A percentile compares a stretch with the other conserved stretches of the same genome.
These are phyloP conservation scores for Camellia japonica DNA, from an alignment of 148 eudicot genomes.

Conservation along the genomic window DNA sequence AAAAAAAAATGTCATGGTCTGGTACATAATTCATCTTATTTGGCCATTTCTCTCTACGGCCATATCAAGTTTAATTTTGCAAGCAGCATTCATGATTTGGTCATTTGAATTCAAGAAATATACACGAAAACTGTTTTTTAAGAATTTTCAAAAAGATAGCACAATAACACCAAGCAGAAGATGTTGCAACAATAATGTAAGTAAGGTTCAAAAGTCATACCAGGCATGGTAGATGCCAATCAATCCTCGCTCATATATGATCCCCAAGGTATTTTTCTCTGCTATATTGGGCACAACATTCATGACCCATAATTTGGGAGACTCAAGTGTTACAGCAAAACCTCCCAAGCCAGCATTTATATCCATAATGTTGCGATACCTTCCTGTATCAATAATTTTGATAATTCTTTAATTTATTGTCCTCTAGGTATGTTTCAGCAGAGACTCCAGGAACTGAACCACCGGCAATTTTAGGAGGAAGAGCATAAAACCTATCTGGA, in stretches of 20 bases:
- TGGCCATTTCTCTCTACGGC: no score
- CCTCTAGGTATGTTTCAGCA: conserved; percentile 29
- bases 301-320: conserved; percentile 44
- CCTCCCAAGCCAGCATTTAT: conserved; percentile 48
- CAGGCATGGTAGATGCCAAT: conserved; percentile 52
- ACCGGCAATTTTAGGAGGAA: conserved; percentile 37
- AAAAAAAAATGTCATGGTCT: no score
- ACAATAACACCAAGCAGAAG: no score
- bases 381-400: conserved; percentile 33
- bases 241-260: conserved; percentile 37
- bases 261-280: conserved; percentile 32
- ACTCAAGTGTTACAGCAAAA: conserved; percentile 37
- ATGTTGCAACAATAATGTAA: neutral
- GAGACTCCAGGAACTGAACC: conserved; percentile 37
- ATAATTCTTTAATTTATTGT: conserved; percentile 24
- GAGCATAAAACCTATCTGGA: conserved; percentile 33
- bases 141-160: neutral
- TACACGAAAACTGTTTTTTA: no score
- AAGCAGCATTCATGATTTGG: no score
- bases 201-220: conserved; percentile 11
- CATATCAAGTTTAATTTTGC: no score
- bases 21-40: no score
- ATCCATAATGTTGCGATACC: conserved; percentile 42
- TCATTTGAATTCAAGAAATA: no score
- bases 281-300: conserved; percentile 47